Percentiles rank a stretch among this genome's conserved stretches.
These are phyloP conservation scores for Lathyrus tuberosus DNA, from an alignment of 306 rosid species.

Conservation along the genomic window DNA sequence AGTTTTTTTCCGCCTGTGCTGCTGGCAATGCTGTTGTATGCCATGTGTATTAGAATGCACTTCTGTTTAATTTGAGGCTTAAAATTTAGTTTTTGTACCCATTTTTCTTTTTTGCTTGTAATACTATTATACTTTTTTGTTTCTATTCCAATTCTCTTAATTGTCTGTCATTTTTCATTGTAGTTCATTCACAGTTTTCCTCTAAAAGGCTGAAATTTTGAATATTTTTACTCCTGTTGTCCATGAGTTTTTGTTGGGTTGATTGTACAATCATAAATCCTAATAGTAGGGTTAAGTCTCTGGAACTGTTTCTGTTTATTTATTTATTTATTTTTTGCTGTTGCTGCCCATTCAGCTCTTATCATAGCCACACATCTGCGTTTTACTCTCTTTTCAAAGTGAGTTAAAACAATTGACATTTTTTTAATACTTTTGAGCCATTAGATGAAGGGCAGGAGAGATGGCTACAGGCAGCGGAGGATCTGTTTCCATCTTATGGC, in stretches of 20 bases:
- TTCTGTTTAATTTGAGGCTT: slow-evolving; percentile 24
- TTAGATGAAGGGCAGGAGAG: too few relatives aligned
- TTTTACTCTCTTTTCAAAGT: too few relatives aligned
- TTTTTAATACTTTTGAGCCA: too few relatives aligned
- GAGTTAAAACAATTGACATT: too few relatives aligned
- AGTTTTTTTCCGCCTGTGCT: slow-evolving; percentile 27
- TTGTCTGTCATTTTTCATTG: slow-evolving; percentile 21
- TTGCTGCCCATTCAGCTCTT: too few relatives aligned
- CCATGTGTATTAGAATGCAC: slow-evolving; percentile 20
- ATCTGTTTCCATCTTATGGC: too few relatives aligned
- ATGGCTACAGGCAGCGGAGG: too few relatives aligned
- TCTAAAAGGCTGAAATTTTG: slow-evolving; percentile 16
- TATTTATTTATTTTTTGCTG: too few relatives aligned
- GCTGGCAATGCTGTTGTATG: slow-evolving; percentile 31
- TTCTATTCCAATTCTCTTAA: slow-evolving; percentile 4
- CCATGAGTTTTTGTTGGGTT: slow-evolving; percentile 4
- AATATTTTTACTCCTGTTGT: background rate
- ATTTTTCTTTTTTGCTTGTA: slow-evolving; percentile 21
- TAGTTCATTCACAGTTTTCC: slow-evolving; percentile 20
- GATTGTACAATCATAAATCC: slow-evolving; percentile 1
- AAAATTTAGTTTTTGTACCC: background rate
- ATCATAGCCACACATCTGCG: too few relatives aligned
- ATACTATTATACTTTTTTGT: slow-evolving; percentile 12
- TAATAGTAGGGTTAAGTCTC: slow-evolving; percentile 2
- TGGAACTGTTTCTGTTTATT: too few relatives aligned